These are phyloP conservation scores for Ailanthus altissimus DNA, from an alignment of 345 rosid genomes.

Conservation along the genomic window DNA sequence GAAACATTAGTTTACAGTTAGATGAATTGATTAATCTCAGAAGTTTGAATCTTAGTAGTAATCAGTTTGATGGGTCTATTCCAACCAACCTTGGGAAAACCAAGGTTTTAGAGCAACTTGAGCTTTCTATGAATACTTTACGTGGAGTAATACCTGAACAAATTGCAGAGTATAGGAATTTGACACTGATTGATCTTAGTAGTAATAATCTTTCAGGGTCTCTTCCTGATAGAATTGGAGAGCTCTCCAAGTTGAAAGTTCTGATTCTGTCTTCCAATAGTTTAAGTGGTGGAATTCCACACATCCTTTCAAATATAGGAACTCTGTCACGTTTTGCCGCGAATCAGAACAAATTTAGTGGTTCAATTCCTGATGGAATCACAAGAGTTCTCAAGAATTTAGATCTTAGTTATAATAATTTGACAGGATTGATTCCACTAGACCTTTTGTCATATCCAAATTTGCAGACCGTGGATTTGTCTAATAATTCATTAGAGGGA, in stretches of 20 bases:
- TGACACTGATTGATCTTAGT: conserved; percentile 57
- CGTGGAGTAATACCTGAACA: conserved; percentile 48
- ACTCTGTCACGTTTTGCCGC: conserved; percentile 63
- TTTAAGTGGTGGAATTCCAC: conserved; percentile 51
- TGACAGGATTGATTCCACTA: conserved; percentile 48
- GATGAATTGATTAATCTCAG: conserved; percentile 49
- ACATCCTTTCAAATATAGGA: conserved; percentile 38
- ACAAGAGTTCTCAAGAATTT: conserved; percentile 43
- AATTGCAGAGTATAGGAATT: conserved; percentile 37
- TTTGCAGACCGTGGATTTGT: conserved; percentile 55
- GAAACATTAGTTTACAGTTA: conserved; percentile 41
- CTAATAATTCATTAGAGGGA: conserved; percentile 49
- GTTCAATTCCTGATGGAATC: conserved; percentile 51
- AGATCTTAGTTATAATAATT: conserved; percentile 63
- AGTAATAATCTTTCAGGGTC: conserved; percentile 43
- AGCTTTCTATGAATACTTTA: conserved; percentile 44
- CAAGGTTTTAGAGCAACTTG: conserved; percentile 45
- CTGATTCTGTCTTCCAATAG: conserved; percentile 55
- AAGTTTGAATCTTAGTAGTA: conserved; percentile 49
- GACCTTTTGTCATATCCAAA: conserved; percentile 40
- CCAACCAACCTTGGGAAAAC: conserved; percentile 42
- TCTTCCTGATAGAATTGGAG: conserved; percentile 53
- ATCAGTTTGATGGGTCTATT: conserved; percentile 40
- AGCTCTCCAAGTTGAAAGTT: conserved; percentile 45
- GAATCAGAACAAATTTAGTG: conserved; percentile 46